phyloP scores from a whole-genome alignment of 2,329 filamentous ascomycete species.

The Beauveria sp. region DNA sequence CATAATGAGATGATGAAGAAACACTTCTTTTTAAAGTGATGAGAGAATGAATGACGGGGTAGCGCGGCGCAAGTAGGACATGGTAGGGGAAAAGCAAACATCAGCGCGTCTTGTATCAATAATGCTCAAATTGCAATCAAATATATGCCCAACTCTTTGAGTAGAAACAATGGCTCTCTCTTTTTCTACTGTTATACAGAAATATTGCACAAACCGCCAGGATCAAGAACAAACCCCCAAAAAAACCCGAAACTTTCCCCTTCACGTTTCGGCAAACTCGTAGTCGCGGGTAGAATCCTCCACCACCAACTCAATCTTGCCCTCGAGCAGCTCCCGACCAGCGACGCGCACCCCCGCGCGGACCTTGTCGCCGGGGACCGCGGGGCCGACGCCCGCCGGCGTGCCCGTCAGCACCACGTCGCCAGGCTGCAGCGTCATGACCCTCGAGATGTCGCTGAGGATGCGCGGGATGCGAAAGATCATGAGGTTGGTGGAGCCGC shows the following conservation, averaged over 20 bases:
- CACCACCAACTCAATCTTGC: slow-evolving; percentile 74
- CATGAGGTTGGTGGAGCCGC: slow-evolving; percentile 89
- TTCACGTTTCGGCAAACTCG: slow-evolving; percentile 64
- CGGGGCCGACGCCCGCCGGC: slow-evolving; percentile 86
- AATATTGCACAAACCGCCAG: not conserved
- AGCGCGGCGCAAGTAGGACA: not conserved
- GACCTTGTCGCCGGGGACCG: slow-evolving; percentile 81
- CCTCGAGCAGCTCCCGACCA: slow-evolving; percentile 78
- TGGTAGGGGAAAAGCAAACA: not conserved
- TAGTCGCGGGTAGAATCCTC: slow-evolving; percentile 73
- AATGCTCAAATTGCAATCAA: not conserved
- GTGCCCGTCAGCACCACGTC: slow-evolving; percentile 96
- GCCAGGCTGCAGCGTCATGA: slow-evolving; percentile 88
- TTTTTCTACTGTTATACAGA: not conserved
- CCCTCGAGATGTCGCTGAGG: slow-evolving; percentile 82
- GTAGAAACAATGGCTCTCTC: not conserved
- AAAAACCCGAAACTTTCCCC: too few relatives aligned
- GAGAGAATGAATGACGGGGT: not conserved
- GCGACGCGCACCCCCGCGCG: slow-evolving; percentile 70
- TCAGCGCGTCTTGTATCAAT: not conserved
- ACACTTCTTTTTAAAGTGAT: too few relatives aligned
- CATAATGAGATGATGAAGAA: not conserved
- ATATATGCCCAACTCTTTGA: not conserved
- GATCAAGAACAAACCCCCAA: not conserved
- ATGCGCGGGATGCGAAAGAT: slow-evolving; percentile 84